Conservation (phyloP, 192 early-diverging fungal species). For the Dissophora globulifera region DNA sequence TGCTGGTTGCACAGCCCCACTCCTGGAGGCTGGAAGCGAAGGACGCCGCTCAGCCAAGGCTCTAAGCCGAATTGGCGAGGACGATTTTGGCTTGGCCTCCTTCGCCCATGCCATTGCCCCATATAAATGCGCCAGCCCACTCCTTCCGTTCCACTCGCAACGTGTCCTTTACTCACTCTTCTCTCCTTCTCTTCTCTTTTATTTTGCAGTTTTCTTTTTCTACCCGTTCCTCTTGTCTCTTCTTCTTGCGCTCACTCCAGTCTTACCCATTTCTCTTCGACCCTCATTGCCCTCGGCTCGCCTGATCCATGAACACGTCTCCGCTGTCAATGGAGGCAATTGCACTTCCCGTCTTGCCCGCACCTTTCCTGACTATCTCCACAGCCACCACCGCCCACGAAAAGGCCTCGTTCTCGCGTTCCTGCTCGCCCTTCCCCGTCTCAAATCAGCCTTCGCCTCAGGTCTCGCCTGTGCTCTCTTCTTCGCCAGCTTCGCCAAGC, state of each 20-base stretch:
- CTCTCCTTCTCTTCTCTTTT: background rate
- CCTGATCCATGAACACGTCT: background rate
- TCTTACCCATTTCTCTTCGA: background rate
- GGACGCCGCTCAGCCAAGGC: too few relatives aligned
- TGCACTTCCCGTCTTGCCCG: background rate
- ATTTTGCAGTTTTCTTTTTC: too few relatives aligned
- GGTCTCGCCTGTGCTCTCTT: slow-evolving; percentile 9
- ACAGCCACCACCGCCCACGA: slow-evolving; percentile 3
- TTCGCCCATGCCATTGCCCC: background rate
- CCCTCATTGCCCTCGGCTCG: background rate
- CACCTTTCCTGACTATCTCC: slow-evolving; percentile 11
- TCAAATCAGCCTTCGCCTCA: background rate
- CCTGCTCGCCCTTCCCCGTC: slow-evolving; percentile 2
- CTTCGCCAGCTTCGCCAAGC: background rate
- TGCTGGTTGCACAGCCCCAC: too few relatives aligned
- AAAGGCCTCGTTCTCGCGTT: background rate
- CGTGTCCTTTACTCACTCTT: background rate
- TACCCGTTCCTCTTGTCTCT: too few relatives aligned
- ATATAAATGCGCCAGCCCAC: slow-evolving; percentile 3
- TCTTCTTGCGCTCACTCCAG: background rate
- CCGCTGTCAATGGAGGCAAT: background rate
- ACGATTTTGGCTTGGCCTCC: background rate
- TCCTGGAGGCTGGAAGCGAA: too few relatives aligned
- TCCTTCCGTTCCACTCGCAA: background rate
- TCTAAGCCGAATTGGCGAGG: too few relatives aligned